These are phyloP conservation scores for Mortierella polycephala DNA, from an alignment of 371 early-diverging fungal species.

Conservation along the genomic window DNA sequence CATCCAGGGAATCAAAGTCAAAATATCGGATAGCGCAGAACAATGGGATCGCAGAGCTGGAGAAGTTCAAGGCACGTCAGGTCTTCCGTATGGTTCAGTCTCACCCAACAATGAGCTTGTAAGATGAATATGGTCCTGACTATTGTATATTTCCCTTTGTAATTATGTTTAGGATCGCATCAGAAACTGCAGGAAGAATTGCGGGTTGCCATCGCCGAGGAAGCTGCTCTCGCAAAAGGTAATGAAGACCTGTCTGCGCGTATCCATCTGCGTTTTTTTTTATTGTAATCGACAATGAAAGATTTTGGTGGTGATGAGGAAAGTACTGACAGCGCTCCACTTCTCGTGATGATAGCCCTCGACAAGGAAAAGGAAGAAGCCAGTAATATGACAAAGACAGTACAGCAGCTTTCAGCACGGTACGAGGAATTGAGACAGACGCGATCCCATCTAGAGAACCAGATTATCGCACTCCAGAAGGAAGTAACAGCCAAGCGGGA, in stretches of 20 bases:
- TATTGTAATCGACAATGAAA: not conserved
- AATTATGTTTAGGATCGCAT: constrained; percentile 14
- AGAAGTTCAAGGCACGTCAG: constrained; percentile 22
- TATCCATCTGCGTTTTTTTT: not conserved
- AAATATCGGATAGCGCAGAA: constrained; percentile 30
- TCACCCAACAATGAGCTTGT: not conserved
- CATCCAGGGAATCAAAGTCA: constrained; percentile 36
- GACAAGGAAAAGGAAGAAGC: constrained; percentile 50
- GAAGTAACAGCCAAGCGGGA: constrained; percentile 53
- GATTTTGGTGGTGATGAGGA: not conserved
- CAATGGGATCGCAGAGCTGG: constrained; percentile 39
- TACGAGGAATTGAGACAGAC: constrained; percentile 33
- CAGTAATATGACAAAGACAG: constrained; percentile 17
- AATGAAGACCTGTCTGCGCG: not conserved
- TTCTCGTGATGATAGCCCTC: constrained; percentile 17
- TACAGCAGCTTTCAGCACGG: constrained; percentile 23
- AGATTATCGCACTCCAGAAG: constrained; percentile 24
- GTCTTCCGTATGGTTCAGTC: not conserved
- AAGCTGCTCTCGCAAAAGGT: constrained; percentile 28
- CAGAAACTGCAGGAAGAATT: constrained; percentile 28
- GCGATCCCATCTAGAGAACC: constrained; percentile 11
- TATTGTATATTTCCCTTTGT: not conserved
- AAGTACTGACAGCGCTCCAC: not conserved
- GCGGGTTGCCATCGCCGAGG: constrained; percentile 24
- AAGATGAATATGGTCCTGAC: not conserved